Conservation (phyloP, 75 land plant species). For the Sequoiadendron giganteum region DNA sequence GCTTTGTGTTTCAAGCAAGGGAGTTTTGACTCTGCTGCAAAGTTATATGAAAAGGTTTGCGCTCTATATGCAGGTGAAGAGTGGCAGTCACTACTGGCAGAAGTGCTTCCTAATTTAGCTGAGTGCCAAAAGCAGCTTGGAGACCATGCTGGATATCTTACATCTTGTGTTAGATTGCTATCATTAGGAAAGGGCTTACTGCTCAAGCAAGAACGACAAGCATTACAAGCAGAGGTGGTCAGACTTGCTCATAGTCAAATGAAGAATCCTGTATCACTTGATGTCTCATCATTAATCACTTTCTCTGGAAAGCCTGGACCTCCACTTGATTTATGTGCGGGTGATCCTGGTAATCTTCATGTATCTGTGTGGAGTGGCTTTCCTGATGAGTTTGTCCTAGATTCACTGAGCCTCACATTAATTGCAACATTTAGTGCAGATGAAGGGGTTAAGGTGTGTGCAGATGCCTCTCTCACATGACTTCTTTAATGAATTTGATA, state of each 20-base stretch:
- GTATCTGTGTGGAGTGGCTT: conserved; percentile 98
- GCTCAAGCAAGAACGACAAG: conserved; percentile 65
- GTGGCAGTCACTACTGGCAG: conserved; percentile 91
- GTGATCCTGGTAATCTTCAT: conserved; percentile 85
- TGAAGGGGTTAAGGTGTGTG: conserved; percentile 87
- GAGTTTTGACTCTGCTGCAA: conserved; percentile 85
- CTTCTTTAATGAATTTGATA: neutral
- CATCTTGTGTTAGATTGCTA: conserved; percentile 88
- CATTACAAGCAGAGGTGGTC: conserved; percentile 86
- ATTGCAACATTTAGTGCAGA: conserved; percentile 69
- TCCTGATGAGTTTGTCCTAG: conserved; percentile 84
- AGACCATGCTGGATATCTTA: conserved; percentile 89
- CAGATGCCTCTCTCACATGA: neutral
- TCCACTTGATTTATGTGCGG: conserved; percentile 88
- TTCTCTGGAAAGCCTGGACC: conserved; percentile 90
- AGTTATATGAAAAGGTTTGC: conserved; percentile 97
- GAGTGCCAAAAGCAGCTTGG: conserved; percentile 90
- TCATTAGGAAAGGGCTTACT: conserved; percentile 79
- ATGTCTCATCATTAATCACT: conserved; percentile 94
- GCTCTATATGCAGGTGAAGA: conserved; percentile 95
- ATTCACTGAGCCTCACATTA: conserved; percentile 82
- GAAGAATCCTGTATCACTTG: conserved; percentile 85
- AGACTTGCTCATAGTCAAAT: conserved; percentile 85
- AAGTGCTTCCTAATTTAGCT: conserved; percentile 88
- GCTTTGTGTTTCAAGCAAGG: conserved; percentile 66